phyloP scores from a whole-genome alignment of 2,329 filamentous ascomycete species.

The Pseudogymnoascus sp. region DNA sequence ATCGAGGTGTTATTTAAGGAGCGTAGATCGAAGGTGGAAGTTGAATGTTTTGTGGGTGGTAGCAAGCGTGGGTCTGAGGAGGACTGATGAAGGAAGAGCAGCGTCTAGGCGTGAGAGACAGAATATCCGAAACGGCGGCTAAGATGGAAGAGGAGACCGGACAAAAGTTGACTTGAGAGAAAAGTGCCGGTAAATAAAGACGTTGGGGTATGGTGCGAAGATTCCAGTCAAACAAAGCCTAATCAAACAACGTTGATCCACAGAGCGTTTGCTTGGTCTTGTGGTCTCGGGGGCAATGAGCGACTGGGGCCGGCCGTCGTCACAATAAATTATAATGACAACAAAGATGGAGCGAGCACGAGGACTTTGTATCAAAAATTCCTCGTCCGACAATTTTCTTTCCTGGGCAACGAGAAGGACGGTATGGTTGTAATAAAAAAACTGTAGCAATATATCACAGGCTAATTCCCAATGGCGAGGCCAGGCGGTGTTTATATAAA shows the following conservation, averaged over 20 bases:
- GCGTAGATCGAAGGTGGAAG: background rate
- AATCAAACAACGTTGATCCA: slow-evolving; percentile 7
- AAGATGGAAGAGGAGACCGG: background rate
- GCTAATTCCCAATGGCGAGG: background rate
- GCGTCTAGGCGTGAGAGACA: background rate
- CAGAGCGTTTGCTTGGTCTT: slow-evolving; percentile 3
- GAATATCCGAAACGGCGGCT: slow-evolving; percentile 3
- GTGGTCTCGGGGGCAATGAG: background rate
- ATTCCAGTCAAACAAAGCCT: slow-evolving; percentile 1
- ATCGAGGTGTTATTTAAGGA: background rate
- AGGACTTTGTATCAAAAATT: background rate
- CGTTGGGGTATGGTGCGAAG: background rate
- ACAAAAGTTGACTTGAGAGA: background rate
- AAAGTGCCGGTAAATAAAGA: background rate
- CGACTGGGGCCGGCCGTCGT: slow-evolving; percentile 2
- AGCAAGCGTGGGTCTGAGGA: background rate
- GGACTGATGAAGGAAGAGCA: background rate
- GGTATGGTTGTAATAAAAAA: background rate
- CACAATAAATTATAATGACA: slow-evolving; percentile 3
- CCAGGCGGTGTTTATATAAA: background rate
- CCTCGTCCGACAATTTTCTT: background rate
- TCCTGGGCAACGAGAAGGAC: background rate
- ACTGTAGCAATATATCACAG: slow-evolving; percentile 1
- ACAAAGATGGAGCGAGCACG: background rate
- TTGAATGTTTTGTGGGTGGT: background rate